Conservation (phyloP, 75 land plant species). For the Sequoiadendron giganteum region DNA sequence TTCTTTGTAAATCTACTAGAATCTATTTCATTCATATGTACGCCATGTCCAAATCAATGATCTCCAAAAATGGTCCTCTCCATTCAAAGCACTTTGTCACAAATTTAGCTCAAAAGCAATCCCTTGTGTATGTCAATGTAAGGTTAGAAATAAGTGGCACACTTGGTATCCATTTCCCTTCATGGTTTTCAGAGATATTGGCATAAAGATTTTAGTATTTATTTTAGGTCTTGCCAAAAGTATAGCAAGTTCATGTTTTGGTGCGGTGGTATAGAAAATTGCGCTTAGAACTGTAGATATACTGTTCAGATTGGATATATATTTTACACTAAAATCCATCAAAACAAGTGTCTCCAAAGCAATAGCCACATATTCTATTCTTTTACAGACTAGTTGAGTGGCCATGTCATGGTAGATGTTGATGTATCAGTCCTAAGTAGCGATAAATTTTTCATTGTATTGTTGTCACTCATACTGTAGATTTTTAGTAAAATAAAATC, state of each 20-base stretch:
- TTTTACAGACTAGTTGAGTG: slow-evolving; percentile 22
- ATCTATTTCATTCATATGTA: no score
- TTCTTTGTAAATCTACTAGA: no score
- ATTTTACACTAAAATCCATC: slow-evolving; percentile 21
- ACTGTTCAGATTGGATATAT: slow-evolving; percentile 28
- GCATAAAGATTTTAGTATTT: no score
- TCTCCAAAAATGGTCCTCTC: no score
- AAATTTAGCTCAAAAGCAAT: no score
- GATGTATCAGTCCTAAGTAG: slow-evolving; percentile 16
- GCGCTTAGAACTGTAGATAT: slow-evolving; percentile 28
- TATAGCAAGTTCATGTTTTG: slow-evolving; percentile 40
- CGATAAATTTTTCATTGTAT: slow-evolving; percentile 31
- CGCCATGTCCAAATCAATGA: no score
- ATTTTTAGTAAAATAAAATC: slow-evolving; percentile 29
- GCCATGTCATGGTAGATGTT: slow-evolving; percentile 32
- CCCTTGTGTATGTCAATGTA: no score
- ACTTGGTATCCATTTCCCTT: no score
- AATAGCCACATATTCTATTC: slow-evolving; percentile 33
- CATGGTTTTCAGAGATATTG: no score
- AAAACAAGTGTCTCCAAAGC: slow-evolving; percentile 45
- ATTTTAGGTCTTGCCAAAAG: no score
- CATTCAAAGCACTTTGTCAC: no score
- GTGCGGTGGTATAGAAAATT: slow-evolving; percentile 17
- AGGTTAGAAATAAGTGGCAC: no score
- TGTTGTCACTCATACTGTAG: slow-evolving; percentile 31